Conservation (phyloP, 495 filamentous ascomycete genomes). For the Podospora fimiseda region DNA sequence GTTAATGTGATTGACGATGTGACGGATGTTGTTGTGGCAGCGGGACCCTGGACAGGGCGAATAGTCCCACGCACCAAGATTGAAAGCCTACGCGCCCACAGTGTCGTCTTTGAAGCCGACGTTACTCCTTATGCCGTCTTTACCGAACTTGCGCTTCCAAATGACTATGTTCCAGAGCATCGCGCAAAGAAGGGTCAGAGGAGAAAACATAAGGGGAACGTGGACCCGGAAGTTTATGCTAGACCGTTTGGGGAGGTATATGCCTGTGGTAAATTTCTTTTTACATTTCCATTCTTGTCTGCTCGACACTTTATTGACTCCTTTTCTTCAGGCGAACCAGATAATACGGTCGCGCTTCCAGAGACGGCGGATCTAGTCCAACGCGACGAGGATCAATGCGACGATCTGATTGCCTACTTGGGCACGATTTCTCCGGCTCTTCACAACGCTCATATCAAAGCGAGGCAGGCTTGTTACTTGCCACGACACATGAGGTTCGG, state of each 20-base stretch:
- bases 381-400: constrained; percentile 68
- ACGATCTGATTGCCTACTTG: constrained; percentile 83
- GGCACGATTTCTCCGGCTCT: constrained; percentile 69
- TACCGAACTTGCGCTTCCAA: constrained; percentile 76
- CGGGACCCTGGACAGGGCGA: constrained; percentile 81
- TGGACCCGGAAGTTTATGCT: constrained; percentile 89
- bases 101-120: constrained; percentile 74
- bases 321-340: constrained; percentile 62
- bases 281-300: neutral
- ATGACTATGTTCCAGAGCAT: constrained; percentile 44
- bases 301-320: neutral
- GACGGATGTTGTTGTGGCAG: constrained; percentile 75
- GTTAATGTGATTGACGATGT: constrained; percentile 55
- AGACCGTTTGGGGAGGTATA: constrained; percentile 85
- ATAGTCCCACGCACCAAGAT: constrained; percentile 74
- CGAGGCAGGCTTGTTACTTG: constrained; percentile 88
- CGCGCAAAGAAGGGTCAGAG: constrained; percentile 40
- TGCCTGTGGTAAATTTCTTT: constrained; percentile 54
- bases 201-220: constrained; percentile 51
- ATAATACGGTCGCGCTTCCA: constrained; percentile 68
- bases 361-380: constrained; percentile 69
- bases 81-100: constrained; percentile 77
- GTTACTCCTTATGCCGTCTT: constrained; percentile 87
- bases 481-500: constrained; percentile 62
- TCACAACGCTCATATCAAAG: constrained; percentile 67